phyloP scores from a whole-genome alignment of 306 rosid genomes.

The Myrica gale region DNA sequence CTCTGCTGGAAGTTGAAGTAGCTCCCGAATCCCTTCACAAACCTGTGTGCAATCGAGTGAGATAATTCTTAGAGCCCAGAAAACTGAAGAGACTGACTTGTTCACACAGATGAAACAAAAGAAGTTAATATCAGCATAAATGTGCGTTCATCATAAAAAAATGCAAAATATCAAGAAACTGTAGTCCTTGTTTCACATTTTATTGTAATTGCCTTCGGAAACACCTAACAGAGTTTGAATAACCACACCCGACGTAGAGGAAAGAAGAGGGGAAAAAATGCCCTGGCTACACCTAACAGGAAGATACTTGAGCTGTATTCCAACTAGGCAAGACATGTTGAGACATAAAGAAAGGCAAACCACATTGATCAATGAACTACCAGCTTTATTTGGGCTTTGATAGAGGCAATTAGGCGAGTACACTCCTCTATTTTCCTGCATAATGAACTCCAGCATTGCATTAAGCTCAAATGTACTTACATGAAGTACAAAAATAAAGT shows the following conservation, averaged over 20 bases:
- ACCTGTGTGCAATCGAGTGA: constrained; percentile 53
- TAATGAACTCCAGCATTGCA: constrained; percentile 6
- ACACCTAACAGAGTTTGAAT: background rate
- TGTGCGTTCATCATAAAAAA: background rate
- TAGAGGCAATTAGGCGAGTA: constrained; percentile 73
- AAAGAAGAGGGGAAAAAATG: background rate
- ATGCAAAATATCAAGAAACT: background rate
- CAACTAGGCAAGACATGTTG: background rate
- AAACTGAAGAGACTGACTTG: background rate
- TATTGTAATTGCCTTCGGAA: background rate
- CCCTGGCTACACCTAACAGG: background rate
- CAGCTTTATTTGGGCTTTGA: constrained; percentile 90
- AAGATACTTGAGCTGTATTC: background rate
- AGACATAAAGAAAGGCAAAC: background rate
- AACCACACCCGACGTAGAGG: background rate
- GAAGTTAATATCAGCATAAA: background rate
- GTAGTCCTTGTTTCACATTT: background rate
- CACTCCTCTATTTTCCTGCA: constrained; percentile 85
- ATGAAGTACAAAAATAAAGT: background rate
- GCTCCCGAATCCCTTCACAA: constrained; percentile 74
- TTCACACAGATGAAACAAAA: background rate
- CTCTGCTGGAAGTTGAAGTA: constrained; percentile 83
- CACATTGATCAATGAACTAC: constrained; percentile 39
- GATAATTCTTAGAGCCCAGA: constrained; percentile 6
- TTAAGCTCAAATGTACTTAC: constrained; percentile 12